A percentile compares a stretch with the other conserved stretches of the same genome.
Evolutionary conservation across 805 yeast genomes (phyloP).

Genomic region (Phaffomyces thermotolerans): DNA sequence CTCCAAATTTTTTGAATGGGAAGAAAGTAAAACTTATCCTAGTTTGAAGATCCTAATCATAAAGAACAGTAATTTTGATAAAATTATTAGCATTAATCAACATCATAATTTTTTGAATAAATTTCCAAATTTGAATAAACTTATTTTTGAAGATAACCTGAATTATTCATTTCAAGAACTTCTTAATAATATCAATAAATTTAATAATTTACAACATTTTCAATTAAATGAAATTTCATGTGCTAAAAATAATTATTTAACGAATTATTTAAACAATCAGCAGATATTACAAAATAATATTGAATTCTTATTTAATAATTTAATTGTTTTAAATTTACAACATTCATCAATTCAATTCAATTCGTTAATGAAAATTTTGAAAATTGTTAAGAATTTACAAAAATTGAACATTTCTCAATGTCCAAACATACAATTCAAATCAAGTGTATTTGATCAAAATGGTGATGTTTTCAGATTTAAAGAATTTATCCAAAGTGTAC

Average conservation of each 20-base stretch:
- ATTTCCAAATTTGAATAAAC: constrained; percentile 11
- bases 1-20: constrained; percentile 14
- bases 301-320: constrained; percentile 8
- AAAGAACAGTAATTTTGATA: constrained; percentile 18
- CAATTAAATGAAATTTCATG: constrained; percentile 6
- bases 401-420: constrained; percentile 16
- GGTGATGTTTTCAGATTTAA: constrained; percentile 17
- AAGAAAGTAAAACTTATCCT: constrained; percentile 6
- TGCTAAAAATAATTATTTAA: constrained; percentile 2
- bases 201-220: constrained; percentile 7
- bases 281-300: constrained; percentile 5
- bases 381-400: not conserved
- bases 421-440: constrained; percentile 15
- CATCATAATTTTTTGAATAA: constrained; percentile 19
- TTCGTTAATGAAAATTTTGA: constrained; percentile 13
- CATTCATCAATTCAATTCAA: constrained; percentile 20
- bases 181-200: constrained; percentile 3
- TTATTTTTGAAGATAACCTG: constrained; percentile 19
- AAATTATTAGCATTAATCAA: constrained; percentile 11
- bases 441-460: constrained; percentile 10
- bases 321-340: constrained; percentile 16
- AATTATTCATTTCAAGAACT: constrained; percentile 5
- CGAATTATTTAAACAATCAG: constrained; percentile 5
- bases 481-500: constrained; percentile 13
- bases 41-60: constrained; percentile 13